phyloP scores from a whole-genome alignment of 202 grass and related monocot species.

The Setaria viridis region DNA sequence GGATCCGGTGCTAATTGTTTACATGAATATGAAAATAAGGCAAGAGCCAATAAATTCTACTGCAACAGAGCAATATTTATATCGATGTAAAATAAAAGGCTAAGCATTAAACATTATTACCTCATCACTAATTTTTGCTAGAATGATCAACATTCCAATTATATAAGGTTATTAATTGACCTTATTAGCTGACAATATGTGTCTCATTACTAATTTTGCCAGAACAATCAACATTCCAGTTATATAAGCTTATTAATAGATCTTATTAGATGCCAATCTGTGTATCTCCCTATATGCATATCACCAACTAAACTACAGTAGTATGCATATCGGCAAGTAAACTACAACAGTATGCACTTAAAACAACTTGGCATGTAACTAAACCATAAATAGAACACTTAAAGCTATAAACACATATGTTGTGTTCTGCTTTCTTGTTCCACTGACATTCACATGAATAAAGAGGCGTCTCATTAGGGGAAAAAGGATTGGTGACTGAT shows the following conservation, averaged over 20 bases:
- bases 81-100: background rate
- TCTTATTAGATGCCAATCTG: background rate
- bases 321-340: background rate
- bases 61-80: background rate
- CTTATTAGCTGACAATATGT: background rate
- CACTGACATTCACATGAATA: background rate
- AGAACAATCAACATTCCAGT: background rate
- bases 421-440: background rate
- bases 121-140: background rate
- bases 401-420: background rate
- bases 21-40: background rate
- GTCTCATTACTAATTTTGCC: background rate
- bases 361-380: background rate
- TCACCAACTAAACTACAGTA: background rate
- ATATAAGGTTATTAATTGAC: background rate
- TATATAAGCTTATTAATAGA: background rate
- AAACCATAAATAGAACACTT: background rate
- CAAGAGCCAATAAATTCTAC: constrained; percentile 1
- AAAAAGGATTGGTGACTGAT: background rate
- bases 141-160: background rate
- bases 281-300: background rate
- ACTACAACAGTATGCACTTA: background rate
- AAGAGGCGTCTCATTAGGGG: background rate
- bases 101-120: background rate
- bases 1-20: background rate